These are phyloP conservation scores for Diplodia mutila DNA, from an alignment of 2,329 filamentous ascomycete genomes.

Conservation along the genomic window DNA sequence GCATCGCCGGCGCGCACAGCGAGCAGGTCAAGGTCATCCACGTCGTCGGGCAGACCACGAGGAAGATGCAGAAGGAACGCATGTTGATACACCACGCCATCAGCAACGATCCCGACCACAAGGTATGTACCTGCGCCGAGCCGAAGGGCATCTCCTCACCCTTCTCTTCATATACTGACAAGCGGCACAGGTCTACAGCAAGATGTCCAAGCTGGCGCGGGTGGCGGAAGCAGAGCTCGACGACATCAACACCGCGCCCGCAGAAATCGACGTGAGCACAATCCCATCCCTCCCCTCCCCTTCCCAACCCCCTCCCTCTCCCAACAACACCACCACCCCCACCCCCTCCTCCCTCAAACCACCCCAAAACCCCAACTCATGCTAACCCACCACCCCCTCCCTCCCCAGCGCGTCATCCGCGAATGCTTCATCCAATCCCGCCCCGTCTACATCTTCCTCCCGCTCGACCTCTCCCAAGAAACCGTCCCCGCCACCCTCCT, in stretches of 20 bases:
- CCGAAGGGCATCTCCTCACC: no score
- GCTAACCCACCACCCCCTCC: constrained; percentile 3
- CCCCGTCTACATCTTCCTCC: constrained; percentile 52
- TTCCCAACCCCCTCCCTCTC: no score
- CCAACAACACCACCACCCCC: no score
- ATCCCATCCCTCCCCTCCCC: no score
- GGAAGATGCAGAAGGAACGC: constrained; percentile 45
- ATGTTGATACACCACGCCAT: constrained; percentile 55
- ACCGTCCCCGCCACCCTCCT: constrained; percentile 41
- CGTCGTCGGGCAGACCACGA: constrained; percentile 50
- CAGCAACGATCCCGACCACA: constrained; percentile 45
- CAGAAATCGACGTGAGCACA: constrained; percentile 50
- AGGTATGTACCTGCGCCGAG: constrained; percentile 27
- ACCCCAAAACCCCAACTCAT: neutral
- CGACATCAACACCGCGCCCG: constrained; percentile 44
- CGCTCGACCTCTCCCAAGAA: constrained; percentile 47
- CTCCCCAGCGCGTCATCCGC: constrained; percentile 42
- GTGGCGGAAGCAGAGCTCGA: constrained; percentile 47
- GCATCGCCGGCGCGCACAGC: constrained; percentile 48
- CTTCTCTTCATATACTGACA: neutral
- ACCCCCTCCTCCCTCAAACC: no score
- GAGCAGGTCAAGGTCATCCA: constrained; percentile 52
- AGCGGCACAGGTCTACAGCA: constrained; percentile 41
- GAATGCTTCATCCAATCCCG: constrained; percentile 48
- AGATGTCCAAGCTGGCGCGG: constrained; percentile 43